Conservation (phyloP, 1,284 basidiomycete species). For the Puccinia coronata region DNA sequence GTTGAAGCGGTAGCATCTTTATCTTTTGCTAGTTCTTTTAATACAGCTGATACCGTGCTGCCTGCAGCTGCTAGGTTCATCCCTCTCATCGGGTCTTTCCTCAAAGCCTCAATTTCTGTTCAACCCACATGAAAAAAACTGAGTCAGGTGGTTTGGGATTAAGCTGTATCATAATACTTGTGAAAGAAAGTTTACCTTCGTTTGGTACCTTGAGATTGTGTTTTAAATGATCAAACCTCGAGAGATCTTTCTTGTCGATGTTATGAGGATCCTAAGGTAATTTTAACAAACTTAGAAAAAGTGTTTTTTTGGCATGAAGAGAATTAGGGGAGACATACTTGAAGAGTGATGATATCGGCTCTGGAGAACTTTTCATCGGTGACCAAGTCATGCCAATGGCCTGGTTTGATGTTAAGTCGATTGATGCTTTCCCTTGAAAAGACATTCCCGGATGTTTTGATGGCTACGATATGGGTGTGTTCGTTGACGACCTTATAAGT, state of each 20-base stretch:
- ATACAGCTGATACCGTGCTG: conserved; percentile 54
- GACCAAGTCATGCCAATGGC: conserved; percentile 74
- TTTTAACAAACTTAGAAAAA: conserved; percentile 8
- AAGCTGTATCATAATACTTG: background rate
- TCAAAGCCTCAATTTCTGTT: conserved; percentile 54
- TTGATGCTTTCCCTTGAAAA: conserved; percentile 74
- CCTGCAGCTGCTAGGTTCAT: conserved; percentile 58
- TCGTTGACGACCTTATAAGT: conserved; percentile 64
- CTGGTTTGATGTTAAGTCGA: conserved; percentile 70
- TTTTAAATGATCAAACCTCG: conserved; percentile 58
- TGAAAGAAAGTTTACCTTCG: conserved; percentile 19
- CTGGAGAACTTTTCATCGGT: conserved; percentile 79
- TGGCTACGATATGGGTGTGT: conserved; percentile 60
- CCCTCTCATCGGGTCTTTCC: conserved; percentile 53
- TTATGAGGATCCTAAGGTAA: conserved; percentile 58
- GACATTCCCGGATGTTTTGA: conserved; percentile 71
- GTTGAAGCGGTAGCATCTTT: conserved; percentile 38
- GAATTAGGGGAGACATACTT: conserved; percentile 69
- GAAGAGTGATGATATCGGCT: conserved; percentile 85
- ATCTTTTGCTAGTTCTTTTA: conserved; percentile 51
- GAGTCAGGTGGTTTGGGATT: background rate
- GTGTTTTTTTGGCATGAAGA: background rate
- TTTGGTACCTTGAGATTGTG: conserved; percentile 54
- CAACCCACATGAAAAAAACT: background rate
- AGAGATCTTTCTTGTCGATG: conserved; percentile 55